Base-by-base conservation (phyloP, 108 stramenopile species). In the Pseudonitzschia delicatissima region DNA sequence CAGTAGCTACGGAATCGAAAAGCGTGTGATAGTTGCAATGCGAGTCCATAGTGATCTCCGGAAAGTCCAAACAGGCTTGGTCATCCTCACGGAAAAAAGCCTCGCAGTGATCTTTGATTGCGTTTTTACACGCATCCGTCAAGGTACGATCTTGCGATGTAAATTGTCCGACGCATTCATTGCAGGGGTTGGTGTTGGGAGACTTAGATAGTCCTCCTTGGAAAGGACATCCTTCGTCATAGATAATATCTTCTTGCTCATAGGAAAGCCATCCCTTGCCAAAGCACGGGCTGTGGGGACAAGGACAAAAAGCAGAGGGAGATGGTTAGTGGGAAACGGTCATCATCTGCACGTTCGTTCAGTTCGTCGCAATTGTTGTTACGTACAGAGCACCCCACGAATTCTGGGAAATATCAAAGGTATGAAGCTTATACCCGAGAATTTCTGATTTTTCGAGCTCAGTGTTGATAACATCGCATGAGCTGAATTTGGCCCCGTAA, bases 351-450 rank as follows among this genome's bases (percentile, higher is more conserved):
- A n/a, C n/a, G n/a, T n/a, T n/a, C n/a, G n/a, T n/a, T 42, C 40
- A 42, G 40, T 42, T 42, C n/a, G 20, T 18, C 50, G 0, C 9
- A 12, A 42, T 15, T 42, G 15, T 15, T 15, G 40, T 11, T 15
- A 26, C 23, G 44, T 15, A n/a, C n/a, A n/a, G n/a, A n/a, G 35
- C 35, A 32, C 77, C 77, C 32, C 44, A 71, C 18, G 63, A 57
- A 48, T 77, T 77, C 40, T 62, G 61, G 6, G 77, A 77, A 3
- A 77, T 67, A 47, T 77, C 77, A 20, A 66, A 45, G 1, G n/a
- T 7, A 42, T 77, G 47, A 4, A 72, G 7, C 4, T 71, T 67
- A 34, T 47, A 17, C 17, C 29, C 52, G n/a, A 66, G 33, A n/a
- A n/a, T n/a, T 0, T 11, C 15, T 0, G 49, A 45, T 7, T n/a